These are phyloP conservation scores for Botrytis cinerea DNA, from an alignment of 2,329 filamentous ascomycete genomes.

Conservation along the genomic window DNA sequence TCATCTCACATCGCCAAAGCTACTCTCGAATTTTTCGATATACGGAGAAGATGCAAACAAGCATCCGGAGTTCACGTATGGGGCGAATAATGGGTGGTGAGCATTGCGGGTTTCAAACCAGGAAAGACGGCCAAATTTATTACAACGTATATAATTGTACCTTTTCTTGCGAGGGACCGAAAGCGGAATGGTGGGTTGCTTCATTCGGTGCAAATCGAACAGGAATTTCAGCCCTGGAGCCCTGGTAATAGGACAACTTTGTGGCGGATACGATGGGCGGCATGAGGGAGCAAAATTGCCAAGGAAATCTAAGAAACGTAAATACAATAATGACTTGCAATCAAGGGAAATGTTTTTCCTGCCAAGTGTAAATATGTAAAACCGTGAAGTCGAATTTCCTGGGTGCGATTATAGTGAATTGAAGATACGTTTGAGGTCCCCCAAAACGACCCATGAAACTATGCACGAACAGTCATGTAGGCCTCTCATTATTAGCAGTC, in stretches of 20 bases:
- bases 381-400: rapidly evolving
- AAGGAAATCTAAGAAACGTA: neutral
- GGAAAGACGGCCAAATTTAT: neutral
- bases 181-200: neutral
- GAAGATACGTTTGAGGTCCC: rapidly evolving
- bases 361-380: too few species aligned
- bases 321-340: neutral
- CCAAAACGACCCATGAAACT: neutral
- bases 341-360: neutral
- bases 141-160: neutral
- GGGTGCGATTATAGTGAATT: neutral
- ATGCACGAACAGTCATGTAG: neutral
- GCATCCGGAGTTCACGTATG: neutral
- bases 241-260: rapidly evolving
- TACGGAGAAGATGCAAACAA: neutral
- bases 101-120: neutral
- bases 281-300: neutral
- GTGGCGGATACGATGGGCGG: rapidly evolving
- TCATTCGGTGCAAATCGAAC: neutral
- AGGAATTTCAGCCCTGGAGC: too few species aligned
- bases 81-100: neutral
- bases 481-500: neutral
- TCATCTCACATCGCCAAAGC: neutral
- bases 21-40: neutral
- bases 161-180: neutral